Evolutionary conservation across 441 rosid genomes (phyloP).

Genomic region (Gossypium schwendimanii): DNA sequence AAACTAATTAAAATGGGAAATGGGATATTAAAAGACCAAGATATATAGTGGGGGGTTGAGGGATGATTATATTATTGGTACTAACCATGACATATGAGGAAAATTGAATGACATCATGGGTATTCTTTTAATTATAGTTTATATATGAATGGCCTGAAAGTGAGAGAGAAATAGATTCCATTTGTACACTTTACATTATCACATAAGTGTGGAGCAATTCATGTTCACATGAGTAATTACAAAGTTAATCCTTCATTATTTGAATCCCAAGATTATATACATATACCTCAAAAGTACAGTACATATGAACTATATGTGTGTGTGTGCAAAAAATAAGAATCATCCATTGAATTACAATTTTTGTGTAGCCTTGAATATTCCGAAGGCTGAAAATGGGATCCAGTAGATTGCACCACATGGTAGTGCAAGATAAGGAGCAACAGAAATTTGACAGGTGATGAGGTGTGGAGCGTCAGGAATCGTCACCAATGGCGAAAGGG

Average conservation of each 20-base stretch:
- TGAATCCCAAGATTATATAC: background rate
- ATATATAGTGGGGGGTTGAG: background rate
- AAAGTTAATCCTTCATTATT: background rate
- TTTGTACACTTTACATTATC: background rate
- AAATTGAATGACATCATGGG: conserved; percentile 23
- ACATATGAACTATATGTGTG: background rate
- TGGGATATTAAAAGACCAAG: background rate
- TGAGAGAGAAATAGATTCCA: background rate
- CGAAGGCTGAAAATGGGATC: background rate
- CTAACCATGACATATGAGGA: conserved; percentile 15
- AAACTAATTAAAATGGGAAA: background rate
- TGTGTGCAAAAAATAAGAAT: no score
- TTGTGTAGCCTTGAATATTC: no score
- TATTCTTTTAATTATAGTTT: background rate
- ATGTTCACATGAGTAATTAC: background rate
- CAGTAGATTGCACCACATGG: background rate
- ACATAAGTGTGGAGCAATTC: background rate
- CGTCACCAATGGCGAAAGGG: conserved; percentile 24
- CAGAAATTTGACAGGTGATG: conserved; percentile 2
- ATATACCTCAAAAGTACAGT: background rate
- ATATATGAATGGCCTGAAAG: background rate
- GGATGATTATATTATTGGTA: background rate
- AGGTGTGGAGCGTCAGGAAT: background rate
- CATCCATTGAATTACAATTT: no score
- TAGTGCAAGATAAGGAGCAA: conserved; percentile 7